These are phyloP conservation scores for Penicillium verhagenii DNA, from an alignment of 495 filamentous ascomycete genomes.

Conservation along the genomic window DNA sequence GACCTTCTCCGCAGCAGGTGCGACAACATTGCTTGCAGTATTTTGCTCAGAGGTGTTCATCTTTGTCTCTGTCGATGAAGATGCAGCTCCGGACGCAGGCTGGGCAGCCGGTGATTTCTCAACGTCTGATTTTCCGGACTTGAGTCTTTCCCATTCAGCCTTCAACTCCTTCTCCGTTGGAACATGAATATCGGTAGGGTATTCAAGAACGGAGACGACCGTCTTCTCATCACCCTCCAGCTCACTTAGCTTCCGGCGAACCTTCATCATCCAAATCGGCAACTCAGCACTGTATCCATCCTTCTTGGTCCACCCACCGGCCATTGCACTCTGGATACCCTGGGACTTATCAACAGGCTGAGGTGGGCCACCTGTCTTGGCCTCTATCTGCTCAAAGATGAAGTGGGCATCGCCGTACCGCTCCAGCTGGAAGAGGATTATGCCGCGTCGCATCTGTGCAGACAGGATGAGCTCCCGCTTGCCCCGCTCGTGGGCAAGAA, in stretches of 20 bases:
- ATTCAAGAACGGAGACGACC: conserved; percentile 58
- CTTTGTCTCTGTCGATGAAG: neutral
- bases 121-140: conserved; percentile 23
- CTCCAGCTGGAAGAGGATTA: conserved; percentile 68
- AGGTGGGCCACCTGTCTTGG: conserved; percentile 44
- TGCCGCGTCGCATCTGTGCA: conserved; percentile 77
- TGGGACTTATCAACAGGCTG: conserved; percentile 38
- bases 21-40: neutral
- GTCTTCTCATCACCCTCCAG: conserved; percentile 59
- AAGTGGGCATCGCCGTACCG: conserved; percentile 74
- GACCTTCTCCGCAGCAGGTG: conserved; percentile 48
- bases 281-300: conserved; percentile 50
- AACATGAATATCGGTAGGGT: conserved; percentile 56
- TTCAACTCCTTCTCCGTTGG: conserved; percentile 40
- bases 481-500: conserved; percentile 66
- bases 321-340: conserved; percentile 34
- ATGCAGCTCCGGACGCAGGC: neutral
- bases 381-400: conserved; percentile 65
- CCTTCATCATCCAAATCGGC: conserved; percentile 61
- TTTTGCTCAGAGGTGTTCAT: neutral
- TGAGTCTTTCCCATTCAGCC: conserved; percentile 30
- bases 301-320: conserved; percentile 44
- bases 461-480: conserved; percentile 77
- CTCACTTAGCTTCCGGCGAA: conserved; percentile 48
- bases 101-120: conserved; percentile 19